Base-by-base conservation (phyloP, 768 basidiomycete genomes). In the Lactifluus pinguis region DNA sequence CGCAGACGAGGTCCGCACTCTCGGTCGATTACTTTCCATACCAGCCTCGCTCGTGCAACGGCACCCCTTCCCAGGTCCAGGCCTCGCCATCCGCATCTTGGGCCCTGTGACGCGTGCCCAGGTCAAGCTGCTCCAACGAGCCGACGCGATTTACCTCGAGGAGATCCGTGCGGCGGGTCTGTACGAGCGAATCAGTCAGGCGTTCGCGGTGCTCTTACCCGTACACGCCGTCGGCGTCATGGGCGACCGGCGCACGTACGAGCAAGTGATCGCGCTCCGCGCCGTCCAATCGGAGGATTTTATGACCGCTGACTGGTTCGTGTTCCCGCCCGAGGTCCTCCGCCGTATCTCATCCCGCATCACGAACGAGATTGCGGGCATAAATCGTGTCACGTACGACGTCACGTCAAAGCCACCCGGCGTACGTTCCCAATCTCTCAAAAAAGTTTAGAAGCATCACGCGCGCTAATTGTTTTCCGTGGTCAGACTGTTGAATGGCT, bases 271-370 rank as follows among this genome's bases (percentile, higher is more conserved):
- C 60, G 91, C 92, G 1, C 78, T 99, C 55, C 84, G 97, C 53
- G 97, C 97, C 3, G 95, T 98, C 9, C 87, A 91, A 70, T 86
- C 94, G n/a, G 95, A 98, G 71, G 97, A 99, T 73, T 99, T 99
- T 71, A 99, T 99, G 97, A 99, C 97, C 14, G 97, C 97, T 39
- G 95, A 98, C 72, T 98, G 95, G 95, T 98, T 90, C 76, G 85
- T 90, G n/a, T 99, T 98, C 81, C 95, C 95, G 30, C 76, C 92
- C 15, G 86, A 88, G 47, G 84, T 98, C 11, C 75, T 99, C 60
- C 85, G 88, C 63, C 85, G 86, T 66, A 92, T 99, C 69, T 98
- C 95, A 21, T 94, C 92, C 50, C 82, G 97, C 59, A 98, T 99
- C 65, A 99, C 97, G 41, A 99, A 98, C 72, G 97, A 99, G 73